Conservation (phyloP, 805 yeast species). For the Pichia sporocuriosa region DNA sequence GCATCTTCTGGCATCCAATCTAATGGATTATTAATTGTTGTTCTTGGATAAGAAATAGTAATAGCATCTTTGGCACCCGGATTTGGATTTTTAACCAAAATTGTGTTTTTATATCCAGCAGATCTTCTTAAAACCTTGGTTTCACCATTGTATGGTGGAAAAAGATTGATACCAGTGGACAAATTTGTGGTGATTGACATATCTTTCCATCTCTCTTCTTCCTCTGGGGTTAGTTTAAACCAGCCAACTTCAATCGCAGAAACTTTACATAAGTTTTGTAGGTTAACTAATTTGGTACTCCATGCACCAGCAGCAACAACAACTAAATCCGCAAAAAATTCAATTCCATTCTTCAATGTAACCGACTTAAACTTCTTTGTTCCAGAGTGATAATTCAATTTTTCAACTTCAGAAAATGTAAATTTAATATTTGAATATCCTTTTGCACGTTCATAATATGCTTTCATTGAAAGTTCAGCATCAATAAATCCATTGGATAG, state of each 20-base stretch:
- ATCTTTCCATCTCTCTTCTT: constrained; percentile 19
- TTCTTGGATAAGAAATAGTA: constrained; percentile 21
- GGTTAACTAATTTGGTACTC: constrained; percentile 22
- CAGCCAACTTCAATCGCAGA: constrained; percentile 25
- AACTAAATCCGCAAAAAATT: constrained; percentile 14
- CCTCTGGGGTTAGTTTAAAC: constrained; percentile 20
- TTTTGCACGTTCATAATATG: constrained; percentile 21
- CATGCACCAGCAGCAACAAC: constrained; percentile 26
- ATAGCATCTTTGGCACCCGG: constrained; percentile 10
- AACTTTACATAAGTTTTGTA: constrained; percentile 15
- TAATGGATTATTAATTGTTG: constrained; percentile 15
- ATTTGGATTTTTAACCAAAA: constrained; percentile 15
- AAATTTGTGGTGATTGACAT: constrained; percentile 25
- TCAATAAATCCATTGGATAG: constrained; percentile 22
- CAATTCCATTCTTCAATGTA: constrained; percentile 12
- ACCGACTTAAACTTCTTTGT: constrained; percentile 17
- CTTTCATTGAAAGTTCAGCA: constrained; percentile 19
- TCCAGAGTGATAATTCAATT: constrained; percentile 11
- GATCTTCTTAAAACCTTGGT: constrained; percentile 23
- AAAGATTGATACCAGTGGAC: constrained; percentile 24
- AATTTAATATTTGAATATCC: constrained; percentile 13
- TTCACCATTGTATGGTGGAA: constrained; percentile 26
- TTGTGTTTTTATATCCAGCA: constrained; percentile 23
- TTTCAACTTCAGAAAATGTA: constrained; percentile 18
- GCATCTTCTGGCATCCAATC: constrained; percentile 27